Base-by-base conservation (phyloP, 352 stramenopile genomes). In the Pythium folliculosum region DNA sequence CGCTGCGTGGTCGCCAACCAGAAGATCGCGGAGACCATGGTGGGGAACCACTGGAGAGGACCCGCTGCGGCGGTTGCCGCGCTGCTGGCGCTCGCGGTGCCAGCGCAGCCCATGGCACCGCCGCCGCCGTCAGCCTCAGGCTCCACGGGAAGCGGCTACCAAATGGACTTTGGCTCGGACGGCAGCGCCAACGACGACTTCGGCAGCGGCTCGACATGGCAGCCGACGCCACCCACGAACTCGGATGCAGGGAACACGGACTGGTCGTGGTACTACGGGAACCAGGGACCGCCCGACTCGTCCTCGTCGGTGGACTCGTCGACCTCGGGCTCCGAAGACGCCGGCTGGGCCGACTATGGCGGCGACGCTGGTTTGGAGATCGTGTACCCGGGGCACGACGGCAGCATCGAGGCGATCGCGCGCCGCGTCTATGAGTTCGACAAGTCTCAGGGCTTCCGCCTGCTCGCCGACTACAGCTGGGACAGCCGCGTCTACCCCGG, bases 341-440 rank as follows among this genome's bases (percentile, higher is more conserved):
- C 13, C 17, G 32, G 21, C 3, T 68, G 62, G 52, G 3, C 9
- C 53, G 32, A 60, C 7, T 44, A 60, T 12, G 55, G 47, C 6
- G 54, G 64, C 27, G 55, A 63, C 13, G 54, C 52, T 5, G 44
- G 37, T 14, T n/a, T 70, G 1, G 61, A 62, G 43, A 40, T 58
- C 47, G 12, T 17, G 9, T 54, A 55, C 37, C 47, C 49, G 7
- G 55, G 22, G 3, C 17, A 68, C 12, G 66, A 72, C 37, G 66
- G 66, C 17, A 10, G 7, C 0, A 22, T 72, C 21, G 37, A 47
- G 0, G 14, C 32, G 23, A 27, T 35, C 12, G 38, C 13, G 8
- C 44, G 38, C 35, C 16, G n/a, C 21, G 45, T 48, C 30, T 64
- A 65, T 23, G 25, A 37, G 14, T 72, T 72, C 27, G 32, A 72